phyloP scores from a whole-genome alignment of 805 yeast species.

The Ogataea dorogensis region DNA sequence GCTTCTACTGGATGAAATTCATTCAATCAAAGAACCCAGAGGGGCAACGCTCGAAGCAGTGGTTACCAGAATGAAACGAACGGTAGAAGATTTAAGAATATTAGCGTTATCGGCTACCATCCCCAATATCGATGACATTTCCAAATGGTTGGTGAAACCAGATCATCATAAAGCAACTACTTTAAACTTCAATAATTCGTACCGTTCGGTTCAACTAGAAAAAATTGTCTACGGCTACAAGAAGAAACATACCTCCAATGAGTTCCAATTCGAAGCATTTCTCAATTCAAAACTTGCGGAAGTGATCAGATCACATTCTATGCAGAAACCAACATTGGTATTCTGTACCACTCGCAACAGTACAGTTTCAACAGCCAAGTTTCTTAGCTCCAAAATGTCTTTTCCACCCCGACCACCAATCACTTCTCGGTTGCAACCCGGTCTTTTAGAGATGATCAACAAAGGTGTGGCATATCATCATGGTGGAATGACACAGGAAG shows the following conservation, averaged over 20 bases:
- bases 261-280: conserved; percentile 46
- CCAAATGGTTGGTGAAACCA: conserved; percentile 39
- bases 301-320: conserved; percentile 38
- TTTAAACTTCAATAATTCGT: conserved; percentile 45
- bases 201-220: conserved; percentile 43
- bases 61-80: conserved; percentile 45
- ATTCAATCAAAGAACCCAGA: conserved; percentile 43
- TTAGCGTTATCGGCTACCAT: conserved; percentile 53
- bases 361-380: conserved; percentile 46
- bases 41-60: conserved; percentile 51
- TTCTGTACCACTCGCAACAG: conserved; percentile 56
- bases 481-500: conserved; percentile 52
- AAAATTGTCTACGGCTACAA: conserved; percentile 45
- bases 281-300: conserved; percentile 43
- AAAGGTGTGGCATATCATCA: conserved; percentile 55
- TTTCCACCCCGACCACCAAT: conserved; percentile 4
- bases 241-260: conserved; percentile 33
- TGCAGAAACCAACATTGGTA: conserved; percentile 44
- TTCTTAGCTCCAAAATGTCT: conserved; percentile 18
- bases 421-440: conserved; percentile 11
- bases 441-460: conserved; percentile 23
- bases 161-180: conserved; percentile 33
- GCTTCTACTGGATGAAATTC: conserved; percentile 48
- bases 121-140: conserved; percentile 49
- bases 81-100: conserved; percentile 38